Evolutionary conservation across 257 asterid genomes (phyloP), one percentile per base, ranked within the genome.

Genomic region (Scutellaria galericulata): DNA sequence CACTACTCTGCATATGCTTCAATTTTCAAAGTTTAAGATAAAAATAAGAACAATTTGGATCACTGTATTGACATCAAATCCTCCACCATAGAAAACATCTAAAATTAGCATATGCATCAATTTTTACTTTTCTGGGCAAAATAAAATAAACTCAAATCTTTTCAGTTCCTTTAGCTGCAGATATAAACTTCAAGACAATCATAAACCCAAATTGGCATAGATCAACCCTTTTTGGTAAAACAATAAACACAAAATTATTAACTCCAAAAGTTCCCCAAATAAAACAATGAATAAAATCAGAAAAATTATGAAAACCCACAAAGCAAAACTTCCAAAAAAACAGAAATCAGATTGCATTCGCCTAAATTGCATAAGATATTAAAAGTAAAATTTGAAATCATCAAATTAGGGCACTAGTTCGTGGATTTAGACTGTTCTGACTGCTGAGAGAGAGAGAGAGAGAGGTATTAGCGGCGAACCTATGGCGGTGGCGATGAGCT

Each of bases 161-260:
- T 24, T 11, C 50, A 68, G 45, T 13, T 71, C 46, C 56, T 31
- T 3, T 7, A 1, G n/a, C 57, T 42, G 52, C 13, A 59, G 6
- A 47, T 13, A n/a, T n/a, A 46, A 59, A 58, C 68, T 58, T 75
- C 71, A 48, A 77, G 13, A n/a, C 42, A 65, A 50, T 41, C 14
- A 14, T 11, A 47, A 18, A 54, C 45, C 10, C 31, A 50, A 50
- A 12, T 64, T 50, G 70, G 58, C 58, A 44, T 48, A 69, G 55
- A 77, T 15, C 39, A 15, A 10, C 46, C 7, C 39, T 39, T 14
- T 57, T 50, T 5, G 37, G 39, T 39, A n/a, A 57, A 70, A 66
- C 67, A 50, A 7, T 4, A 45, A 39, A 39, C 0, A n/a, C 70
- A 58, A 24, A 37, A n/a, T n/a, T n/a, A 14, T 40, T 42, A 9